Base-by-base conservation (phyloP, 768 basidiomycete species). In the Kwoniella sp. region DNA sequence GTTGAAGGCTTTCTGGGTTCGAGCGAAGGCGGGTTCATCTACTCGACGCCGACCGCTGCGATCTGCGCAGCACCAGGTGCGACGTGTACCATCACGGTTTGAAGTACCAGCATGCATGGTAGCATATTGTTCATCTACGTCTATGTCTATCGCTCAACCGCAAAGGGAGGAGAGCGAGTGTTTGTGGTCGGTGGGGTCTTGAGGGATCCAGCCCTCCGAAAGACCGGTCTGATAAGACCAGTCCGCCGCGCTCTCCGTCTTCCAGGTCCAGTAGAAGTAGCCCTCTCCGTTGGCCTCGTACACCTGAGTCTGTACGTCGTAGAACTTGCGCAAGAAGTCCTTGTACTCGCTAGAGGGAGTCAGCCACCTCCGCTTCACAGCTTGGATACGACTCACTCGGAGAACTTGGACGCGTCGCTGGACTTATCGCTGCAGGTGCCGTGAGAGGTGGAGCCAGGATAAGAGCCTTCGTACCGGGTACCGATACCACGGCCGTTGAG, bases 151-250 rank as follows among this genome's bases (percentile, higher is more conserved):
- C 9, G 14, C 14, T 54, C 56, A 64, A 8, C 50, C 53, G 34
- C 68, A 69, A 86, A 92, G 48, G 85, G 85, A 59, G 76, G 79
- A 14, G 83, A 85, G 73, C 7, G 60, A 60, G 36, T 81, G 88
- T 63, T 76, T 62, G 45, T 76, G 70, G 32, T 79, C 32, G 8
- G 79, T 78, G 1, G 83, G 80, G 69, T 79, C 71, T 56, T 78
- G 70, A 8, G 90, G 89, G 68, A 93, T 91, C 88, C 87, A 91
- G 19, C 89, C 89, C 55, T 83, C 79, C 11, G 77, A 71, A 28
- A 92, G 77, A 33, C 89, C 89, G 38, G 85, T 83, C 58, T 86
- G 81, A 77, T 93, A 93, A 0, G 85, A 80, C 91, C 91, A 95
- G 52, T 93, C 91, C 57, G 88, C 86, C 2, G 87, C 84, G 56